A percentile compares a stretch with the other conserved stretches of the same genome.
Evolutionary conservation across 257 asterid genomes (phyloP).

Genomic region (Nicotiana paniculata): DNA sequence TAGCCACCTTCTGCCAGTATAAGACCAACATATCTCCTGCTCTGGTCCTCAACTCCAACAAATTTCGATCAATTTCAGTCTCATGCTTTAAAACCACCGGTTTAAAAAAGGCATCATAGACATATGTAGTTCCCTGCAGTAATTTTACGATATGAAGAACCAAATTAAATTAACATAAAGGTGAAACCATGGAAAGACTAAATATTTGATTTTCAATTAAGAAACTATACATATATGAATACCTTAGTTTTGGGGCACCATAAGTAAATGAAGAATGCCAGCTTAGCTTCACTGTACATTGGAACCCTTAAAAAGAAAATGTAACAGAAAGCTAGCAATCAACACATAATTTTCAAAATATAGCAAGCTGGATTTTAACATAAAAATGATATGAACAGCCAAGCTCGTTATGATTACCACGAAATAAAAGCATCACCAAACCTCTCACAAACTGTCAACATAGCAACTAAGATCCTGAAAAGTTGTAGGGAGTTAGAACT

Average conservation of each 20-base stretch:
- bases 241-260: conserved; percentile 98
- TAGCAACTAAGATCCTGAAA: conserved; percentile 86
- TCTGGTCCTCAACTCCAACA: conserved; percentile 68
- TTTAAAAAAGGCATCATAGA: conserved; percentile 81
- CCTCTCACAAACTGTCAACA: conserved; percentile 81
- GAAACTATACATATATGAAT: conserved; percentile 7
- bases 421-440: conserved; percentile 79
- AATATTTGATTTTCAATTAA: background rate
- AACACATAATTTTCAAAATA: background rate
- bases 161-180: background rate
- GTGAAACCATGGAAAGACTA: conserved; percentile 3
- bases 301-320: conserved; percentile 61
- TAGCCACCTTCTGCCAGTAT: conserved; percentile 57
- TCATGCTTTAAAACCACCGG: conserved; percentile 83
- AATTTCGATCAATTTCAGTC: conserved; percentile 77
- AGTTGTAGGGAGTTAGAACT: background rate
- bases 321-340: background rate
- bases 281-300: conserved; percentile 93
- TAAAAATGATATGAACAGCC: background rate
- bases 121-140: conserved; percentile 88
- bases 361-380: background rate
- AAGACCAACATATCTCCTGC: conserved; percentile 70
- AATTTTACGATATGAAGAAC: conserved; percentile 12
- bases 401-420: conserved; percentile 42
- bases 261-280: conserved; percentile 89